Base-by-base conservation (phyloP, 345 rosid species). In the Syzygium aqueum region DNA sequence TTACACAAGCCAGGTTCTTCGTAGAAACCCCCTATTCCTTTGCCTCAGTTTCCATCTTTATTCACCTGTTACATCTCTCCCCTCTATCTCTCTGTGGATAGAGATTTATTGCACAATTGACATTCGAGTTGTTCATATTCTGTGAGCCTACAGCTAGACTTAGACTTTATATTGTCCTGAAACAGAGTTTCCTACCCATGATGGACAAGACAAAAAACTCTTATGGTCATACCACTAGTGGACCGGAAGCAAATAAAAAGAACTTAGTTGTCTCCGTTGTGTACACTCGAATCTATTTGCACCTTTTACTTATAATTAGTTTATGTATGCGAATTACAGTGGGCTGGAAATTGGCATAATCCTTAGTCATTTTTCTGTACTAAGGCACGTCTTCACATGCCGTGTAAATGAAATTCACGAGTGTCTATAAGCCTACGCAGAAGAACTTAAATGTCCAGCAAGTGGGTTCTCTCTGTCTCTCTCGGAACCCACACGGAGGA, bases 1-100 rank as follows among this genome's bases (percentile, higher is more conserved):
- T 87, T 92, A 86, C 92, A 92, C 88, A 86, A 54, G 84, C 88
- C 43, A 57, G 84, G 88, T 37, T 88, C 78, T 85, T 85, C 87
- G 49, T 87, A 65, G 85, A 87, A 86, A 89, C 89, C 92, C 80
- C 85, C 78, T 84, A 11, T 33, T 85, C 43, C 80, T 30, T 61
- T 84, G 57, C 84, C 84, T 85, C 87, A 59, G 63, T 87, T 88
- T 85, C 89, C 89, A 51, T 86, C 65, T 77, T 51, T 86, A 27
- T 52, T n/a, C 61, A 51, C 85, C 85, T 28, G 61, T 67, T 33
- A 67, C 33, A 50, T 85, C 80, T 63, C 85, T 53, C 82, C 37
- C 77, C 56, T 51, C 27, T 86, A 7, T 53, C 33, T 77, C 63
- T 17, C 1, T 67, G 46, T 6, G 46, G 46, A 21, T 17, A 10